A percentile compares a stretch with the other conserved stretches of the same genome.
Conservation (phyloP, 2,329 filamentous ascomycete species). For the Mycosphaerelloides madeirae region DNA sequence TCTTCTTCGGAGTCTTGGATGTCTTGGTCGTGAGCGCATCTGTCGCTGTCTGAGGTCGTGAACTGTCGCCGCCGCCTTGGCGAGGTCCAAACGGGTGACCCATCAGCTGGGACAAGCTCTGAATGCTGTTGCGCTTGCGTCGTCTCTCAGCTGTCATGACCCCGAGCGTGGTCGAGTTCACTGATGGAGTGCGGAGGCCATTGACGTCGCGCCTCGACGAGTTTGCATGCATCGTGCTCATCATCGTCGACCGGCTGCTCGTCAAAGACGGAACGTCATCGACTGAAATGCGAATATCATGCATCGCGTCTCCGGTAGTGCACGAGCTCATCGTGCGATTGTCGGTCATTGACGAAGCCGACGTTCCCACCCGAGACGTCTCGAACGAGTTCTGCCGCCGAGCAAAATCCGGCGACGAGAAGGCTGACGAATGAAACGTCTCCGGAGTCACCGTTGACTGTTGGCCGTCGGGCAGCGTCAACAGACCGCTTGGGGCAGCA, state of each 20-base stretch:
- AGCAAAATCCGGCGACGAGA: conserved; percentile 60
- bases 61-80: conserved; percentile 7
- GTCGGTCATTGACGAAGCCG: conserved; percentile 67
- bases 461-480: conserved; percentile 34
- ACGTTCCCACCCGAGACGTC: conserved; percentile 66
- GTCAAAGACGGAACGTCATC: conserved; percentile 71
- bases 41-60: conserved; percentile 44
- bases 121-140: conserved; percentile 69
- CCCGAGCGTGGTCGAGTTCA: conserved; percentile 38
- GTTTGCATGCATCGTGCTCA: conserved; percentile 56
- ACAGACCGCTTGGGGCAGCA: conserved; percentile 33
- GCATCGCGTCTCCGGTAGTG: conserved; percentile 68
- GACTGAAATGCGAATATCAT: conserved; percentile 64
- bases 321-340: conserved; percentile 67
- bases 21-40: conserved; percentile 50
- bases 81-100: conserved; percentile 61
- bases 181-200: conserved; percentile 37
- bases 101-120: conserved; percentile 70
- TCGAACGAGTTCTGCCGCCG: conserved; percentile 64
- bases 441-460: conserved; percentile 61
- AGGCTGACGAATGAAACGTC: conserved; percentile 53
- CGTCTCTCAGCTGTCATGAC: conserved; percentile 47
- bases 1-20: conserved; percentile 49
- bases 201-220: conserved; percentile 31
- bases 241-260: conserved; percentile 73